These are phyloP conservation scores for Coniella lustricola DNA, from an alignment of 2,329 filamentous ascomycete genomes.

Conservation along the genomic window DNA sequence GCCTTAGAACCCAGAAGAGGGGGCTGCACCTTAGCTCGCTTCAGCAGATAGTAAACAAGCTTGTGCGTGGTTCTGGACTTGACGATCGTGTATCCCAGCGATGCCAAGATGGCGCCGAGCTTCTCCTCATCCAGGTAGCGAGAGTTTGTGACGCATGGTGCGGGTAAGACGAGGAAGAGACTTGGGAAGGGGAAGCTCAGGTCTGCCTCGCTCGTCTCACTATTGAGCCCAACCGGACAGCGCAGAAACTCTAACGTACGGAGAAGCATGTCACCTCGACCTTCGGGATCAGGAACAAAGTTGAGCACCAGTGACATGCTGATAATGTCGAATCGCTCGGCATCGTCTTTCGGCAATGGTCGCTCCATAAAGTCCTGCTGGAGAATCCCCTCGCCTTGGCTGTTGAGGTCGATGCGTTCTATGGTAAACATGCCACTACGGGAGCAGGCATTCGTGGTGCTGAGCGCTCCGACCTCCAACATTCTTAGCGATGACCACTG, in stretches of 20 bases:
- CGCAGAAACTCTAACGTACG: conserved; percentile 66
- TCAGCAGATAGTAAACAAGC: conserved; percentile 86
- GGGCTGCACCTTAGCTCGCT: conserved; percentile 29
- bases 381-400: conserved; percentile 71
- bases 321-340: conserved; percentile 76
- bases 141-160: conserved; percentile 83
- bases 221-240: conserved; percentile 19
- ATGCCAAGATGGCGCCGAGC: conserved; percentile 65
- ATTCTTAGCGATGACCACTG: conserved; percentile 44
- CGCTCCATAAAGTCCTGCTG: conserved; percentile 94
- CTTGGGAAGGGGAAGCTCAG: conserved; percentile 46
- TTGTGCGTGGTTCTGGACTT: conserved; percentile 72
- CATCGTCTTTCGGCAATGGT: conserved; percentile 56
- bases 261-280: conserved; percentile 77
- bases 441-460: conserved; percentile 77
- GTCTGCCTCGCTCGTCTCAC: conserved; percentile 5
- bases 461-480: conserved; percentile 85
- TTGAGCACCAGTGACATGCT: conserved; percentile 91
- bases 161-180: conserved; percentile 83
- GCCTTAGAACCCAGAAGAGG: conserved; percentile 13
- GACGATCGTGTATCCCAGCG: conserved; percentile 62
- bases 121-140: conserved; percentile 73
- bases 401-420: conserved; percentile 82
- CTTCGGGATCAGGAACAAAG: conserved; percentile 72
- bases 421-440: conserved; percentile 63